Percentiles rank a stretch among this genome's conserved stretches.
Evolutionary conservation across 441 rosid species (phyloP).

Genomic region (Breynia disticha): DNA sequence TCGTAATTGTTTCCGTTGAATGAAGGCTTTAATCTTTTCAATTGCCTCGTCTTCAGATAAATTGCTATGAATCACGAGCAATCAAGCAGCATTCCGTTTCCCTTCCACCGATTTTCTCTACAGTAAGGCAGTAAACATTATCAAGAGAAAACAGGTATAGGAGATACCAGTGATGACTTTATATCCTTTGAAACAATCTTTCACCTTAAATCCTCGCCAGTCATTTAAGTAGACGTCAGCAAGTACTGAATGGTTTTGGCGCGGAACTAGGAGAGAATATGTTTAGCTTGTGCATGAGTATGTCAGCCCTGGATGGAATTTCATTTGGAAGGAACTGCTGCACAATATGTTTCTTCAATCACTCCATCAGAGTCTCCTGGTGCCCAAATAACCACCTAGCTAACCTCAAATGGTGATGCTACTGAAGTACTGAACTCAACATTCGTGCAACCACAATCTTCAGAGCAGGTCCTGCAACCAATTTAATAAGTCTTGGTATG

Average conservation of each 20-base stretch:
- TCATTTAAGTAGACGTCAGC: constrained; percentile 69
- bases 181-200: constrained; percentile 21
- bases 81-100: constrained; percentile 52
- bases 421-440: constrained; percentile 86
- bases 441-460: constrained; percentile 87
- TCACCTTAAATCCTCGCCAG: constrained; percentile 44
- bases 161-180: not conserved
- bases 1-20: constrained; percentile 40
- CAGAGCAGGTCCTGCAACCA: constrained; percentile 91
- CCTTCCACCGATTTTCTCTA: constrained; percentile 67
- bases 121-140: constrained; percentile 2
- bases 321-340: constrained; percentile 92
- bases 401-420: constrained; percentile 88
- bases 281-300: constrained; percentile 90
- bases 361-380: constrained; percentile 90
- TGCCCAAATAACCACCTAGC: constrained; percentile 83
- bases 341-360: constrained; percentile 94
- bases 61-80: constrained; percentile 36
- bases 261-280: constrained; percentile 79
- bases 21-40: constrained; percentile 21
- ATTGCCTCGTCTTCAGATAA: constrained; percentile 33
- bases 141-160: not conserved
- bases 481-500: constrained; percentile 81
- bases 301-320: constrained; percentile 75
- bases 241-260: constrained; percentile 78